phyloP scores from a whole-genome alignment of 345 rosid genomes.

The Lepidium aucheri region DNA sequence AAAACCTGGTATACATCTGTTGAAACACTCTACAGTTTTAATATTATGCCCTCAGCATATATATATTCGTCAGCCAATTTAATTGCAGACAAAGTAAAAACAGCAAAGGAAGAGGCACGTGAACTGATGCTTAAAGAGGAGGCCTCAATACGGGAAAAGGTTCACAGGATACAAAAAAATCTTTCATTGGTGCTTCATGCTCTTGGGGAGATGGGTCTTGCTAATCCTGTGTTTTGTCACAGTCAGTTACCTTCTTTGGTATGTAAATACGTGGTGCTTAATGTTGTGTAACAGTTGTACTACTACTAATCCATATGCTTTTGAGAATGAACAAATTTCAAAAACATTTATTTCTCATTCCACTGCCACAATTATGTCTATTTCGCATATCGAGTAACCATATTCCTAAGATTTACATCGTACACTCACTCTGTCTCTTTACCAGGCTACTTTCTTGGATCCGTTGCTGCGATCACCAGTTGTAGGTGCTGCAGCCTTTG shows the following conservation, averaged over 20 bases:
- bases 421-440: constrained; percentile 8
- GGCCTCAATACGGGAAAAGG: constrained; percentile 63
- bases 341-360: not conserved
- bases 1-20: constrained; percentile 51
- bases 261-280: constrained; percentile 19
- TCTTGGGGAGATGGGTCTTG: constrained; percentile 82
- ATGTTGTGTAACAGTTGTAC: not conserved
- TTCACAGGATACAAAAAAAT: constrained; percentile 49
- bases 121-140: constrained; percentile 89
- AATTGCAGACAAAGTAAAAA: constrained; percentile 71
- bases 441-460: constrained; percentile 75
- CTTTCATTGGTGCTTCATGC: constrained; percentile 68
- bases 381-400: not conserved
- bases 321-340: not conserved
- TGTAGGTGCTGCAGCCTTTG: constrained; percentile 69
- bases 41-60: not conserved
- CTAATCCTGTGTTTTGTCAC: constrained; percentile 91
- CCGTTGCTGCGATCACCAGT: constrained; percentile 77
- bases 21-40: constrained; percentile 2
- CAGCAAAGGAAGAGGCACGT: constrained; percentile 93
- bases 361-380: not conserved
- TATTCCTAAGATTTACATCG: not conserved
- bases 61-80: constrained; percentile 10
- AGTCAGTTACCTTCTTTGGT: constrained; percentile 91
- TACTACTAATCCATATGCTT: constrained; percentile 2